Conservation (phyloP, 2,329 filamentous ascomycete species). For the Pleoardoris graminearum region DNA sequence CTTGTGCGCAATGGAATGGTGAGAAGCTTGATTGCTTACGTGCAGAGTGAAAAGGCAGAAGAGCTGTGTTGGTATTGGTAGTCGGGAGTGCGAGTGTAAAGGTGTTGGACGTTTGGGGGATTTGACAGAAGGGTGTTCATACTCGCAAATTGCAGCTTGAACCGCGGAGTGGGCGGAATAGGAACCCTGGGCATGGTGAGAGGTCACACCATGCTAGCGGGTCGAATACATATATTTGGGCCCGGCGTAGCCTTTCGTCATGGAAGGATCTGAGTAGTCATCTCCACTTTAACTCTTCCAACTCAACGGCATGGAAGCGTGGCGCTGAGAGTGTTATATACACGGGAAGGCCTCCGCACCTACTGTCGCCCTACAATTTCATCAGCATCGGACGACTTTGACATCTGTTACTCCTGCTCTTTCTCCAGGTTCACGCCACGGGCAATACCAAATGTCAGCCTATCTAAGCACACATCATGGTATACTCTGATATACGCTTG, state of each 20-base stretch:
- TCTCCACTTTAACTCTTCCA: neutral
- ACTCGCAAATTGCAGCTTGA: neutral
- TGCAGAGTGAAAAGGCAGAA: slow-evolving; percentile 6
- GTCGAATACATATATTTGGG: slow-evolving; percentile 2
- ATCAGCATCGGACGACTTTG: slow-evolving; percentile 2
- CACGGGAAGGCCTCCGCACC: neutral
- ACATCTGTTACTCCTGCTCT: neutral
- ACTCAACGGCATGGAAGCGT: neutral
- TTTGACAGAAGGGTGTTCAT: slow-evolving; percentile 1
- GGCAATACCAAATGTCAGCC: neutral
- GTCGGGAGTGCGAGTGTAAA: neutral
- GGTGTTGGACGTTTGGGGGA: neutral
- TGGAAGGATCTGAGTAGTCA: slow-evolving; percentile 9
- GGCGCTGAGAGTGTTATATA: neutral
- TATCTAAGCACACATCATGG: slow-evolving; percentile 17
- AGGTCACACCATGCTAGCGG: neutral
- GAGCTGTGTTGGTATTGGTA: slow-evolving; percentile 6
- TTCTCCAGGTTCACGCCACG: neutral
- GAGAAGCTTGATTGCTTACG: slow-evolving; percentile 19
- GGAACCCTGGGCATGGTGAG: neutral
- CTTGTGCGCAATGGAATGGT: neutral
- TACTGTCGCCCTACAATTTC: neutral
- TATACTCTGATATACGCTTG: slow-evolving; percentile 28
- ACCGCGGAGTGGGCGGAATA: neutral
- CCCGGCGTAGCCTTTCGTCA: slow-evolving; percentile 8